Percentiles rank a stretch among this genome's conserved stretches.
phyloP scores from a whole-genome alignment of 805 yeast species.

The Nakazawaea populi region DNA sequence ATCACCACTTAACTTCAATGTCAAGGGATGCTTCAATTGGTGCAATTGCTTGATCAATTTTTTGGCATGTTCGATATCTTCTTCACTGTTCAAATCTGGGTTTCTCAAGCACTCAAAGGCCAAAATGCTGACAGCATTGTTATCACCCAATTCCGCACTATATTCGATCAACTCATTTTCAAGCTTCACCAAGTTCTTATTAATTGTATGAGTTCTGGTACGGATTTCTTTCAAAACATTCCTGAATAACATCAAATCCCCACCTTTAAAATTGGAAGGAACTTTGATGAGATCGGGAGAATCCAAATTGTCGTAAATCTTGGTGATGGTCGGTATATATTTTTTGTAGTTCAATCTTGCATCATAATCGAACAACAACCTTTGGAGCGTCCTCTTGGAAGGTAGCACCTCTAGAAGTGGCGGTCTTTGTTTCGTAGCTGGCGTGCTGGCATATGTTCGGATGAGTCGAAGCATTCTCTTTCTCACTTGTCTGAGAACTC shows the following conservation, averaged over 20 bases:
- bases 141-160: slow-evolving; percentile 79
- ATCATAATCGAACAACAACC: slow-evolving; percentile 62
- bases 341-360: slow-evolving; percentile 48
- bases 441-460: not conserved
- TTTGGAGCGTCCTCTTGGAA: slow-evolving; percentile 46
- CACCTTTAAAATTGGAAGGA: slow-evolving; percentile 23
- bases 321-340: slow-evolving; percentile 46
- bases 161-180: slow-evolving; percentile 74
- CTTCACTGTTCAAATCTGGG: slow-evolving; percentile 25
- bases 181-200: slow-evolving; percentile 48
- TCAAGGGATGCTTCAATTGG: slow-evolving; percentile 61
- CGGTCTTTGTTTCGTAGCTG: slow-evolving; percentile 21
- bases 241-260: slow-evolving; percentile 65
- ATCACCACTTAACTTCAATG: slow-evolving; percentile 77
- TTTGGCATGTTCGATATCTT: slow-evolving; percentile 61
- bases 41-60: slow-evolving; percentile 52
- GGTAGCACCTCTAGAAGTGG: slow-evolving; percentile 48
- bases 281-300: slow-evolving; percentile 16
- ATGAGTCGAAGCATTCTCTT: not conserved
- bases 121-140: slow-evolving; percentile 71
- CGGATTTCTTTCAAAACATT: slow-evolving; percentile 59
- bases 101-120: slow-evolving; percentile 58
- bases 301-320: slow-evolving; percentile 43
- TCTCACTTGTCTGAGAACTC: not conserved
- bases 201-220: slow-evolving; percentile 51